These are phyloP conservation scores for Castanea sativa DNA, from an alignment of 306 rosid species.

Conservation along the genomic window DNA sequence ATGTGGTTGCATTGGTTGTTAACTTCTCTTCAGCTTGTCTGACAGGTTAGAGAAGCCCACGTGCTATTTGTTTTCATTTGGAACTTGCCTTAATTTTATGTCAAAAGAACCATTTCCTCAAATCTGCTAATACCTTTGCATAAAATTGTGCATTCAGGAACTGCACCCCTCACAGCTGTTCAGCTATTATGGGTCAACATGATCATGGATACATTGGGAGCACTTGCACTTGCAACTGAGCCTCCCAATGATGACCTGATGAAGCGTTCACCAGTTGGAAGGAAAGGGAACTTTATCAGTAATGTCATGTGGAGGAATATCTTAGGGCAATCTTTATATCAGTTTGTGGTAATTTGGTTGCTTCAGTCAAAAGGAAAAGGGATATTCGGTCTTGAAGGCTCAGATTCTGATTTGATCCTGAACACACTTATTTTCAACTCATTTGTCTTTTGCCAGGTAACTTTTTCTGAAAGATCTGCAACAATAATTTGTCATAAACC, in stretches of 20 bases:
- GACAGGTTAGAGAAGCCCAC: conserved; percentile 59
- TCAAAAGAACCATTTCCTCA: background rate
- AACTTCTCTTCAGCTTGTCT: conserved; percentile 91
- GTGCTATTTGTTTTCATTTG: conserved; percentile 1
- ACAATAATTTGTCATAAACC: background rate
- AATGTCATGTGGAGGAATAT: conserved; percentile 98
- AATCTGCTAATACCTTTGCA: conserved; percentile 23
- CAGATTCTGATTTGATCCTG: conserved; percentile 58
- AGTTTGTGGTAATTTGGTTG: conserved; percentile 72
- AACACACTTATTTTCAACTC: conserved; percentile 90
- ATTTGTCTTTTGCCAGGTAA: conserved; percentile 95
- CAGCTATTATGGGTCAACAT: conserved; percentile 98
- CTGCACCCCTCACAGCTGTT: conserved; percentile 93
- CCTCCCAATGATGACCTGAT: conserved; percentile 85
- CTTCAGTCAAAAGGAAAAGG: conserved; percentile 81
- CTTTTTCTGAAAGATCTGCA: conserved; percentile 2
- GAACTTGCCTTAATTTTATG: background rate
- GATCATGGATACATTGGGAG: conserved; percentile 98
- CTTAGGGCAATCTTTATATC: conserved; percentile 85
- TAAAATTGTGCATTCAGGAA: conserved; percentile 47
- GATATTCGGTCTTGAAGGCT: conserved; percentile 53
- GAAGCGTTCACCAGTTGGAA: conserved; percentile 89
- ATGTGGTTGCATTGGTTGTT: conserved; percentile 86
- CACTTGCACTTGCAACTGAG: conserved; percentile 97
- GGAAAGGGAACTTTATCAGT: conserved; percentile 89